Conservation (phyloP, 306 rosid genomes). For the Corylus heterophylla region DNA sequence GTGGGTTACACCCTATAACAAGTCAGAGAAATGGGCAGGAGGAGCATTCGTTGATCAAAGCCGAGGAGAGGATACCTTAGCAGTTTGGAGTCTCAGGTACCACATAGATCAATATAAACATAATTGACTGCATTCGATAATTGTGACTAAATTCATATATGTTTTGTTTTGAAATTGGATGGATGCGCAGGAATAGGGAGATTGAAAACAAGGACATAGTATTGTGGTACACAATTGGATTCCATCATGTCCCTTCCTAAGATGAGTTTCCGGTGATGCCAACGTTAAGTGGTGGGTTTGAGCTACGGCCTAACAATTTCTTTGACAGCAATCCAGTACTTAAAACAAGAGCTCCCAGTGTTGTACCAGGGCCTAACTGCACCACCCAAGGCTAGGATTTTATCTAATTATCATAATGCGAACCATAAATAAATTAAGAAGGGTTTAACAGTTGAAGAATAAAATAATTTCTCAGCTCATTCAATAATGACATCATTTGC, state of each 20-base stretch:
- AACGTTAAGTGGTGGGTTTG: slow-evolving; percentile 50
- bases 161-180: background rate
- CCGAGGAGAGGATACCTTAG: slow-evolving; percentile 56
- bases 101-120: too few relatives aligned
- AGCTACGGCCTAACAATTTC: slow-evolving; percentile 69
- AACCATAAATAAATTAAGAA: too few relatives aligned
- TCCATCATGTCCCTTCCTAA: slow-evolving; percentile 44
- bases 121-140: too few relatives aligned
- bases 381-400: background rate
- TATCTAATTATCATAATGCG: too few relatives aligned
- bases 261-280: slow-evolving; percentile 75
- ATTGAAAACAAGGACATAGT: slow-evolving; percentile 53
- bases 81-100: slow-evolving; percentile 41
- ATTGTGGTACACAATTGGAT: slow-evolving; percentile 34
- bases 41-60: slow-evolving; percentile 44
- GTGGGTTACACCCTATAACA: slow-evolving; percentile 56
- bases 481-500: too few relatives aligned
- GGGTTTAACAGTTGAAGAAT: too few relatives aligned
- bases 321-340: slow-evolving; percentile 69
- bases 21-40: slow-evolving; percentile 57
- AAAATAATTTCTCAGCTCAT: too few relatives aligned
- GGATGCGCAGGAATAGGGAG: slow-evolving; percentile 36
- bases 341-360: slow-evolving; percentile 36
- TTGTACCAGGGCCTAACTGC: slow-evolving; percentile 25
- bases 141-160: background rate